Conservation (phyloP, 345 rosid genomes). For the Cardamine occulta region DNA sequence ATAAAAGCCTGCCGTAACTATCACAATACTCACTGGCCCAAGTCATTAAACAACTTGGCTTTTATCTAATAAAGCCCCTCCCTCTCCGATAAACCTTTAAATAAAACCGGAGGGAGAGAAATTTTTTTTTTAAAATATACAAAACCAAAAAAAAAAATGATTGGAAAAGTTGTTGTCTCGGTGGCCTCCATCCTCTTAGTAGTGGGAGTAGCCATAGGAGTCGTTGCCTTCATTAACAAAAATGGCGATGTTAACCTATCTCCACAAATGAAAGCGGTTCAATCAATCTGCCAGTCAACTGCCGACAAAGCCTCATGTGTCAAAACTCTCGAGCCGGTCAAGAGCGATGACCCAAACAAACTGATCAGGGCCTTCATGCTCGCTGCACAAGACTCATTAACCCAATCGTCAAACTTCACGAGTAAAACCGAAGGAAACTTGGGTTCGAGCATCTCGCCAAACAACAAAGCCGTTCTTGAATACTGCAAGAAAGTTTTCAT, state of each 20-base stretch:
- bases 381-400: conserved; percentile 45
- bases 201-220: conserved; percentile 52
- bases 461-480: conserved; percentile 48
- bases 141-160: conserved; percentile 41
- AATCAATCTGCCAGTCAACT: conserved; percentile 52
- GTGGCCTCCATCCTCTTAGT: conserved; percentile 58
- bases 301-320: conserved; percentile 62
- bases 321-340: conserved; percentile 50
- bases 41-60: conserved; percentile 47
- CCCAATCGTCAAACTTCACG: conserved; percentile 49
- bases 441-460: conserved; percentile 43
- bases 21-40: conserved; percentile 37
- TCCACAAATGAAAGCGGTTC: conserved; percentile 50
- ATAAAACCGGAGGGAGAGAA: conserved; percentile 44
- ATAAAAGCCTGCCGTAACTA: conserved; percentile 24
- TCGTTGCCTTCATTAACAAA: conserved; percentile 44
- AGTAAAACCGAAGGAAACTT: conserved; percentile 40
- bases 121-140: no score
- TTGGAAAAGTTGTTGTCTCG: conserved; percentile 49
- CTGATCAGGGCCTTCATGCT: conserved; percentile 49
- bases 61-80: conserved; percentile 44
- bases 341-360: conserved; percentile 59
- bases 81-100: conserved; percentile 44
- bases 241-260: conserved; percentile 21
- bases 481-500: conserved; percentile 47